phyloP scores from a whole-genome alignment of 2,329 filamentous ascomycete species.

The Zymoseptoria passerinii region DNA sequence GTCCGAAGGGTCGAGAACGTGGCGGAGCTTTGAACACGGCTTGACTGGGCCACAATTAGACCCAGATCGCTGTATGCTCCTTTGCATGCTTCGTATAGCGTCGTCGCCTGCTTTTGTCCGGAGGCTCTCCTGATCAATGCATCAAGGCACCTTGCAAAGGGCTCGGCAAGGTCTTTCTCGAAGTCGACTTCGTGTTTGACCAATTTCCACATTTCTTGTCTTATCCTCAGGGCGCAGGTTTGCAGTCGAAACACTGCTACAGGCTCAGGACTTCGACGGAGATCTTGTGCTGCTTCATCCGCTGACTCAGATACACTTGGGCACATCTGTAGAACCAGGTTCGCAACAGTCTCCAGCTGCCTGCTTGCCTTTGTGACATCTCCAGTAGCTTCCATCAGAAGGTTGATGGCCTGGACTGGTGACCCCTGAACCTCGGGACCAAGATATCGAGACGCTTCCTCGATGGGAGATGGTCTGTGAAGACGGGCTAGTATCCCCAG shows the following conservation, averaged over 20 bases:
- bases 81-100: slow-evolving; percentile 5
- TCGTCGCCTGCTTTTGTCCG: neutral
- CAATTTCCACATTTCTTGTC: slow-evolving; percentile 59
- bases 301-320: slow-evolving; percentile 59
- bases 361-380: slow-evolving; percentile 49
- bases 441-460: slow-evolving; percentile 50
- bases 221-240: slow-evolving; percentile 51
- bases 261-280: slow-evolving; percentile 49
- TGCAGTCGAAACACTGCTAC: slow-evolving; percentile 55
- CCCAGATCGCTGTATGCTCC: slow-evolving; percentile 1
- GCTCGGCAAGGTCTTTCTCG: slow-evolving; percentile 57
- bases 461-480: slow-evolving; percentile 52
- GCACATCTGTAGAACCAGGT: slow-evolving; percentile 56
- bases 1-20: slow-evolving; percentile 8
- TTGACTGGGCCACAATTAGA: neutral
- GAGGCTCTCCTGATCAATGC: slow-evolving; percentile 40
- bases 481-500: slow-evolving; percentile 55
- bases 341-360: slow-evolving; percentile 59
- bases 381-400: slow-evolving; percentile 41
- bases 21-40: neutral
- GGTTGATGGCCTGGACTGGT: slow-evolving; percentile 49
- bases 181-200: slow-evolving; percentile 51
- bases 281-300: slow-evolving; percentile 49
- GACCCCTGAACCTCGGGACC: slow-evolving; percentile 47
- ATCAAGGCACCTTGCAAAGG: slow-evolving; percentile 54